phyloP scores from a whole-genome alignment of 176 grass and related monocot genomes.

The Avena atlantica region DNA sequence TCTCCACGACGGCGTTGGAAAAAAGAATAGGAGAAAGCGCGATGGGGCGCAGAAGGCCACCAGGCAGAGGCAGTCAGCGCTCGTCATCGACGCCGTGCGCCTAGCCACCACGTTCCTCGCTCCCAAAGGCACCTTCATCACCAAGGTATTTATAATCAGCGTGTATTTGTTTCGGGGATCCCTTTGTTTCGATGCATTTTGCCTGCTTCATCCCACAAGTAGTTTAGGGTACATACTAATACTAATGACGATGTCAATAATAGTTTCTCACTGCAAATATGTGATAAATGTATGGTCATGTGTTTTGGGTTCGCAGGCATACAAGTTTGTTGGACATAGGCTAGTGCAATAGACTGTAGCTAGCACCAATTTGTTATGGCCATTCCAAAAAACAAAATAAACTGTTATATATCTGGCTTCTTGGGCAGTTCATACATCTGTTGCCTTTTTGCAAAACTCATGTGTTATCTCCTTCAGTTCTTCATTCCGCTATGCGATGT shows the following conservation, averaged over 20 bases:
- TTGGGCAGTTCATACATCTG: neutral
- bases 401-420: neutral
- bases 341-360: too few species aligned
- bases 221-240: neutral
- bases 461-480: neutral
- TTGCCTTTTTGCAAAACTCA: neutral
- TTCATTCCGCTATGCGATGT: neutral
- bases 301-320: too few species aligned
- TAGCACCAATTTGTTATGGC: too few species aligned
- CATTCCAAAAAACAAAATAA: too few species aligned
- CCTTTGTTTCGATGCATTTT: neutral
- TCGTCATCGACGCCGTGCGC: constrained; percentile 70
- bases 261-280: neutral
- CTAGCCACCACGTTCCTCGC: constrained; percentile 79
- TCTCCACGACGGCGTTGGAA: constrained; percentile 74
- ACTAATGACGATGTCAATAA: too few species aligned
- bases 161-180: neutral
- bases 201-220: neutral
- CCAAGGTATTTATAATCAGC: constrained; percentile 58
- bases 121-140: constrained; percentile 79
- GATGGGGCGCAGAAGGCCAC: constrained; percentile 76
- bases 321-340: too few species aligned
- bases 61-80: constrained; percentile 59
- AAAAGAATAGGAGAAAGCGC: neutral
- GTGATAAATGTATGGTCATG: neutral